Base-by-base conservation (phyloP, 257 asterid genomes). In the Paulownia fortunei region DNA sequence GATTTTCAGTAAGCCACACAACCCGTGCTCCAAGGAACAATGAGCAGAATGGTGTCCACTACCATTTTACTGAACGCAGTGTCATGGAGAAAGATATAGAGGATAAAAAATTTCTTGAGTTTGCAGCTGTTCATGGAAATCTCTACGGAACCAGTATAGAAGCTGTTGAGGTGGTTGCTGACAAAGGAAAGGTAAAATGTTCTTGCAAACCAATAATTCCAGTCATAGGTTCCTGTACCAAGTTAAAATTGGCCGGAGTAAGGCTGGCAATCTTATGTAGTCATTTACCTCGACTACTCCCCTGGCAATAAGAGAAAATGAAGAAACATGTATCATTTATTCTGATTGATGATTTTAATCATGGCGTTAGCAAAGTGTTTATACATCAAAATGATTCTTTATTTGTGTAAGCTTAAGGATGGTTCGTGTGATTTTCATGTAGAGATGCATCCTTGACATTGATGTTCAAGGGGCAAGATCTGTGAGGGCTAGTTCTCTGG, bases 391-490 rank as follows among this genome's bases (percentile, higher is more conserved):
- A 77, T 66, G 73, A 56, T 56, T 82, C 58, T 75, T 61, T 71
- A 16, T 85, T 63, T 73, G n/a, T 77, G 83, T 61, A 72, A 81
- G 72, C 62, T 82, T 82, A 76, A 78, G 80, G 78, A 69, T 73
- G 61, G 76, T 60, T 78, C 41, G 30, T 76, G 76, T 85, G 80
- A 75, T 88, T 83, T 83, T 24, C 39, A 49, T 92, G 96, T 90
- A 94, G 98, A 87, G 98, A 75, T 94, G 98, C 88, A 92, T 94
- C 85, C 98, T 94, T 87, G 98, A 94, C 80, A 94, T 94, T 84
- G 98, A 92, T 87, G 98, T 94, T 82, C 99, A 94, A 92, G 99
- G 99, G 86, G 98, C 98, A 73, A 94, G 94, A 83, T 89, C 97
- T 65, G 99, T 94, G 87, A 91, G 92, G 87, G 87, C 90, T 79